Evolutionary conservation across 257 asterid species (phyloP), one percentile per base, ranked within the genome.

Genomic region (Sherardia arvensis): DNA sequence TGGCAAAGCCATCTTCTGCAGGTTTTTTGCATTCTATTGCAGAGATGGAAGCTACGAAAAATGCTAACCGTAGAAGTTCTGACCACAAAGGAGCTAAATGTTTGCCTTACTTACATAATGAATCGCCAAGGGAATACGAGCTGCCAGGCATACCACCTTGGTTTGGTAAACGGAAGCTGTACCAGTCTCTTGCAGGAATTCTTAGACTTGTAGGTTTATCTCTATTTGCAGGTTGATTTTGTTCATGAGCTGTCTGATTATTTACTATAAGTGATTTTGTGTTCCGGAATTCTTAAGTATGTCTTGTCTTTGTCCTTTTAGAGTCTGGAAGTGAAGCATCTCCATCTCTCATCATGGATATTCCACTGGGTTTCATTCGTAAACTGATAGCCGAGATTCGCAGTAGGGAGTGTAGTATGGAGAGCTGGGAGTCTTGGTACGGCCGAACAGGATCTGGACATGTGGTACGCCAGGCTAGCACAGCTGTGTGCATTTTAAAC

Each of bases 101-200:
- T 65, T 65, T 47, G 58, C 60, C 54, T 30, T 63, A 61, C 72
- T 66, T 66, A 5, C 60, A 64, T 55, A 82, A 82, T 68, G 81
- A 69, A 64, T 64, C 74, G 73, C 71, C 66, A 40, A 73, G 78
- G 20, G 84, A 77, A 61, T 76, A 84, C 67, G 84, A 73, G 80
- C 82, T 90, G 57, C 99, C 96, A 54, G 79, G 78, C 77, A 81
- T 90, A 87, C 99, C 99, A 29, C 97, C 99, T 59, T 93, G 99
- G 99, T 85, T 90, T 74, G 97, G 93, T 60, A 83, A 86, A 70
- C 93, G 78, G 77, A 85, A 83, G 73, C 77, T 93, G 73, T 93
- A 93, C 76, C 79, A 78, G 68, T 78, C 83, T 66, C 83, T 93
- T 48, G 91, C 95, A 45, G 90, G 88, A 74, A 80, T 85, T 71